These are phyloP conservation scores for Globisporangium emineosum DNA, from an alignment of 352 stramenopile genomes.

Conservation along the genomic window DNA sequence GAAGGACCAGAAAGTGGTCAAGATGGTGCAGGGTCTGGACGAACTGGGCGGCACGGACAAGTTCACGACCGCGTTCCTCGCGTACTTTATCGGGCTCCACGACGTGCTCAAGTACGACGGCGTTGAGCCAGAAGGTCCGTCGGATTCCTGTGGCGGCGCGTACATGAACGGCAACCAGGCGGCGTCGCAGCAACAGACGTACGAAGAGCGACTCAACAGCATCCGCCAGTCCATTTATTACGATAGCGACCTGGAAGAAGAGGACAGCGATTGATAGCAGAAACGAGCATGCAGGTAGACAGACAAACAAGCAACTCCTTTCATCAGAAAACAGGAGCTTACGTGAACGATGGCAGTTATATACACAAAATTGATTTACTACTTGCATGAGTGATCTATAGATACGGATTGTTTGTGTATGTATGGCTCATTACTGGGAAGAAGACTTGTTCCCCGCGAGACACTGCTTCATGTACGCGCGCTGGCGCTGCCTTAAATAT, in stretches of 20 bases:
- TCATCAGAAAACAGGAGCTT: slow-evolving; percentile 1
- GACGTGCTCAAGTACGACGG: slow-evolving; percentile 97
- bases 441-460: slow-evolving; percentile 1
- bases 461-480: slow-evolving; percentile 61
- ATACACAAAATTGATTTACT: neutral
- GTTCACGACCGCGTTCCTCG: slow-evolving; percentile 91
- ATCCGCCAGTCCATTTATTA: slow-evolving; percentile 86
- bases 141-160: slow-evolving; percentile 61
- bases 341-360: neutral
- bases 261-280: slow-evolving; percentile 47
- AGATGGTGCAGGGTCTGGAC: slow-evolving; percentile 95
- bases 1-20: slow-evolving; percentile 94
- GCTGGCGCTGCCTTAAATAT: slow-evolving; percentile 68
- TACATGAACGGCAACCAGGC: slow-evolving; percentile 46
- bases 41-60: slow-evolving; percentile 93
- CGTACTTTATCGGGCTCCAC: slow-evolving; percentile 89
- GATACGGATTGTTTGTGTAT: neutral
- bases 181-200: slow-evolving; percentile 28
- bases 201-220: slow-evolving; percentile 53
- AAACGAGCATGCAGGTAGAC: neutral
- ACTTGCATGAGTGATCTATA: neutral
- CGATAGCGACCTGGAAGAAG: slow-evolving; percentile 79
- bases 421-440: neutral
- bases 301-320: neutral
- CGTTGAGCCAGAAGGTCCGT: slow-evolving; percentile 50